Conservation (phyloP, 768 basidiomycete species). For the Hericium rajendrae region DNA sequence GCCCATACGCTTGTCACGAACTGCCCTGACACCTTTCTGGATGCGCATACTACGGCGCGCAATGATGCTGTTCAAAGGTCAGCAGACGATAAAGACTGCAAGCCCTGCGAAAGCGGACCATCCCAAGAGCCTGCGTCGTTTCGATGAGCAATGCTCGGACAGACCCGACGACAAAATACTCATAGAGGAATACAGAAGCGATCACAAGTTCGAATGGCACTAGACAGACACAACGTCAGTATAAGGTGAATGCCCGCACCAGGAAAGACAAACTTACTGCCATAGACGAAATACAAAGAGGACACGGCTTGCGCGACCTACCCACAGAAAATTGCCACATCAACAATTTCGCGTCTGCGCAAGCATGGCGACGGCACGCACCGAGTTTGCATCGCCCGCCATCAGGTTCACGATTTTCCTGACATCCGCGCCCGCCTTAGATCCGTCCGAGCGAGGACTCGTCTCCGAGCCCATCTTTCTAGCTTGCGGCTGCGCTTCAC, state of each 20-base stretch:
- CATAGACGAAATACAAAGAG: conserved; percentile 56
- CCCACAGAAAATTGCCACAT: not conserved
- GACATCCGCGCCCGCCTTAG: conserved; percentile 71
- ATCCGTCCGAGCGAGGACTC: conserved; percentile 27
- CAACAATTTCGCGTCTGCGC: not conserved
- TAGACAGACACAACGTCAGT: conserved; percentile 12
- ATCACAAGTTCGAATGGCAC: conserved; percentile 74
- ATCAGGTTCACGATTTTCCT: conserved; percentile 90
- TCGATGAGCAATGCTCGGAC: too few relatives aligned
- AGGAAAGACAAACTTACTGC: conserved; percentile 29
- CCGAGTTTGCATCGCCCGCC: conserved; percentile 63
- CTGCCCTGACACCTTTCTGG: conserved; percentile 47
- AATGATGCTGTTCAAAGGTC: conserved; percentile 64
- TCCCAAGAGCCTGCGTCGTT: conserved; percentile 39
- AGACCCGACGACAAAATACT: conserved; percentile 22
- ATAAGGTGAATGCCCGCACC: not conserved
- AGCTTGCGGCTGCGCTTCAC: not conserved
- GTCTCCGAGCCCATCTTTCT: not conserved
- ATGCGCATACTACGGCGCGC: conserved; percentile 50
- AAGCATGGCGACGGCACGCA: not conserved
- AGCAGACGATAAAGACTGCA: conserved; percentile 49
- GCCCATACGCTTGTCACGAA: conserved; percentile 69
- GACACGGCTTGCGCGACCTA: conserved; percentile 37
- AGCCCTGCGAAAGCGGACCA: conserved; percentile 71
- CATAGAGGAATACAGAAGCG: conserved; percentile 65